A percentile compares a stretch with the other conserved stretches of the same genome.
These are phyloP conservation scores for Dioszegia aurantiaca DNA, from an alignment of 768 basidiomycete genomes.

Conservation along the genomic window DNA sequence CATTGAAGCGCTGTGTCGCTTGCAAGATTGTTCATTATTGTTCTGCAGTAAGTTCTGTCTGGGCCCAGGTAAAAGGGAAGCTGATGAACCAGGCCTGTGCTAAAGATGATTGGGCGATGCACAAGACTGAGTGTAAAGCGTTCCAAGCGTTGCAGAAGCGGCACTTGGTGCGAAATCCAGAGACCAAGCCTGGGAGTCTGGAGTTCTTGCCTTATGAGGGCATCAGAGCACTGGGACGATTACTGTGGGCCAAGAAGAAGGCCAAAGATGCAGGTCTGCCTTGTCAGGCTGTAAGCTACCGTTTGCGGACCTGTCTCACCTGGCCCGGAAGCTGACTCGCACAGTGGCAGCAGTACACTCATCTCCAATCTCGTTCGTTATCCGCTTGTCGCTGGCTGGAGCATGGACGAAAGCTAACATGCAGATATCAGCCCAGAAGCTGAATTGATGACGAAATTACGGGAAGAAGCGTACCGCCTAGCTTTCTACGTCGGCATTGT, in stretches of 20 bases:
- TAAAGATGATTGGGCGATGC: constrained; percentile 67
- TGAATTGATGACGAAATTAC: neutral
- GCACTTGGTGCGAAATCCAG: constrained; percentile 41
- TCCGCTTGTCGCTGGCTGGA: constrained; percentile 18
- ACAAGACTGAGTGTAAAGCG: constrained; percentile 75
- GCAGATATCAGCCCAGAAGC: constrained; percentile 52
- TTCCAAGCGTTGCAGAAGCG: constrained; percentile 58
- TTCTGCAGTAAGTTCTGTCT: constrained; percentile 58
- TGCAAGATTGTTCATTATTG: constrained; percentile 77
- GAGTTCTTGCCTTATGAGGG: constrained; percentile 65
- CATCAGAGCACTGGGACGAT: constrained; percentile 71
- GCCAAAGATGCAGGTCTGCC: constrained; percentile 59
- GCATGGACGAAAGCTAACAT: neutral
- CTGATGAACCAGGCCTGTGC: constrained; percentile 61
- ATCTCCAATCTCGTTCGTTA: constrained; percentile 71
- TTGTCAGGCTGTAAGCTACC: constrained; percentile 26
- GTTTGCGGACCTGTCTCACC: constrained; percentile 12
- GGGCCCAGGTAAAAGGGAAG: constrained; percentile 1
- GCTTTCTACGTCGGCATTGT: constrained; percentile 2
- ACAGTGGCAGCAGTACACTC: constrained; percentile 63
- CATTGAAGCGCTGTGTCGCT: constrained; percentile 67
- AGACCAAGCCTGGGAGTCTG: constrained; percentile 17
- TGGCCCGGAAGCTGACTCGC: neutral
- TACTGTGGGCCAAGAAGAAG: constrained; percentile 66
- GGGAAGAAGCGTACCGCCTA: constrained; percentile 2